Evolutionary conservation across 257 asterid genomes (phyloP), one percentile per base, ranked within the genome.

Genomic region (Rehmannia glutinosa): DNA sequence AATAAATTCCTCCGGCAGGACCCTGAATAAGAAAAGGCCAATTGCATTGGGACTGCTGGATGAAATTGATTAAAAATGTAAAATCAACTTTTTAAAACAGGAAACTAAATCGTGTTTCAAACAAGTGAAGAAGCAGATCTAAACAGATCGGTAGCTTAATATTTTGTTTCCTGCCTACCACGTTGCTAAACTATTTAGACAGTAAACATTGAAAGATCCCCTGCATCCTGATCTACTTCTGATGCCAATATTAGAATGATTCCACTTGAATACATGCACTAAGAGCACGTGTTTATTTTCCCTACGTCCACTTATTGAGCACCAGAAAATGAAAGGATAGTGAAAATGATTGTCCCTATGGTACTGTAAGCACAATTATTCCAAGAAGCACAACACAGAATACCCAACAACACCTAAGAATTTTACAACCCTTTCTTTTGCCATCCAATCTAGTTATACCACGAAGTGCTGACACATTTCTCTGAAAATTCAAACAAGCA

Each of bases 391-490:
- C n/a, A 38, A 50, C 49, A 33, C 19, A 39, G 28, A 77, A 21
- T 45, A 16, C 9, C 33, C 56, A 52, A 45, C 12, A 70, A 36
- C 50, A 62, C 57, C 53, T 13, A 66, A 61, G 45, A 39, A 36
- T 60, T 25, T 20, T 32, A 5, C 23, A 15, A n/a, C 39, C 41
- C 36, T 47, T 36, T 13, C 39, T 28, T 55, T 10, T 36, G 60
- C 19, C 73, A 66, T 55, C 47, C 66, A 38, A 35, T 65, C 60
- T 38, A 72, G 32, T 66, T 41, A 35, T 47, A 13, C 54, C 57
- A 32, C 61, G 9, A 42, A 32, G 10, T 33, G 21, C 59, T 30
- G 57, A 74, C 23, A 55, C 25, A 52, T 38, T 28, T 66, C 43
- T 35, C 41, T 17, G 17, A 25, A 24, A 66, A 60, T 6, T 16